Base-by-base conservation (phyloP, 805 yeast genomes). In the Kuraishia ogatae region DNA sequence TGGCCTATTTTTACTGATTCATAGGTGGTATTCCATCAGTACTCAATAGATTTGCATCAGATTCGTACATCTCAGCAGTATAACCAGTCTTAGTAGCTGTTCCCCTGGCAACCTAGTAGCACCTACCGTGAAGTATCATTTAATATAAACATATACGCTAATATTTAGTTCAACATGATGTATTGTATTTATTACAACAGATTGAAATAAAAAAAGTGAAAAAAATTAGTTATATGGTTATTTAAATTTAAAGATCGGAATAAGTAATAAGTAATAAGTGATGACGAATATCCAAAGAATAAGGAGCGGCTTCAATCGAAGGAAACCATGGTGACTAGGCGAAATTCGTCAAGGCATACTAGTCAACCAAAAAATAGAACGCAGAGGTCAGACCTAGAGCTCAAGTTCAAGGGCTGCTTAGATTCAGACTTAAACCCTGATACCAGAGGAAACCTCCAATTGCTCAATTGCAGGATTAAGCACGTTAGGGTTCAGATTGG, bases 401-500 rank as follows among this genome's bases (percentile, higher is more conserved):
- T 35, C 43, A 13, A 17, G 15, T 35, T 15, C 43, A 35, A 3
- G 13, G 43, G n/a, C n/a, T 10, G 43, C 6, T 13, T 13, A 35
- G 7, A 35, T 17, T 17, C 13, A 35, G 43, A 8, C 43, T 17
- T 35, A 17, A 35, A 35, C 43, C 17, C 43, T 35, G 43, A 48
- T n/a, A 19, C 47, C 51, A 23, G 51, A 49, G 54, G 89, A 83
- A 52, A 84, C 87, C 60, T 81, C 91, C 60, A 84, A 70, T 57
- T 85, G 83, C 52, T 76, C 73, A 64, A 86, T 76, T 39, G 77
- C 74, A 17, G 92, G 89, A 55, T 85, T 80, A 55, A 75, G 60
- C 24, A 86, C 90, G 61, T 87, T 87, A 52, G 81, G 71, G 66
- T 87, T 83, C 72, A 88, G 76, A 65, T 83, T 87, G 5, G 70